A percentile compares a stretch with the other conserved stretches of the same genome.
Conservation (phyloP, 139 green algal genomes). For the Haematococcus lacustris region DNA sequence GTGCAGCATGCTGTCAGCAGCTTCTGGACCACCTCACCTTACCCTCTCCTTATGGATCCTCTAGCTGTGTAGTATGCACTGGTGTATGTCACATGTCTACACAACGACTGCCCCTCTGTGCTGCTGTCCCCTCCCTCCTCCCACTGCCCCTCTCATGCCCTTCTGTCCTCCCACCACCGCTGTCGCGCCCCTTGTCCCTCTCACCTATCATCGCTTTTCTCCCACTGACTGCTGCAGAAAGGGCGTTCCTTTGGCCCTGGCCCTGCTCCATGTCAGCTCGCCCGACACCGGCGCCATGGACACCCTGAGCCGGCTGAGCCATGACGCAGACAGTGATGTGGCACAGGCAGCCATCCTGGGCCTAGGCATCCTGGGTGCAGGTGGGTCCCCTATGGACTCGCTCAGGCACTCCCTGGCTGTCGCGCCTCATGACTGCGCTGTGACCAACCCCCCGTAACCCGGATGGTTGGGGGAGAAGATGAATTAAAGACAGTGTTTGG, state of each 20-base stretch:
- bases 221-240: constrained; percentile 30
- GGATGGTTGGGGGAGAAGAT: not conserved
- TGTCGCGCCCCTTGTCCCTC: not conserved
- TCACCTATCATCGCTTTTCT: not conserved
- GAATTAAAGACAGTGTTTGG: not conserved
- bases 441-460: not conserved
- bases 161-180: not conserved
- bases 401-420: too few species aligned
- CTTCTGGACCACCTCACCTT: too few species aligned
- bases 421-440: too few species aligned
- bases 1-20: too few species aligned
- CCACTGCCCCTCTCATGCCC: too few species aligned
- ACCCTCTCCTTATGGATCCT: too few species aligned
- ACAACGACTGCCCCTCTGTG: too few species aligned
- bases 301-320: constrained; percentile 82
- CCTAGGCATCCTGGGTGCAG: constrained; percentile 83
- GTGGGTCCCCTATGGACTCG: constrained; percentile 12
- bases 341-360: constrained; percentile 79
- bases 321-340: constrained; percentile 81
- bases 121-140: too few species aligned
- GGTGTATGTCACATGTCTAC: too few species aligned
- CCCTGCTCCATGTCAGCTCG: constrained; percentile 72
- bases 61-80: too few species aligned
- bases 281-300: constrained; percentile 85
- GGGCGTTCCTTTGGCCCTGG: constrained; percentile 84